A percentile compares a stretch with the other conserved stretches of the same genome.
These are phyloP conservation scores for Aristolochia contorta DNA, from an alignment of 164 flowering plant species.

Conservation along the genomic window DNA sequence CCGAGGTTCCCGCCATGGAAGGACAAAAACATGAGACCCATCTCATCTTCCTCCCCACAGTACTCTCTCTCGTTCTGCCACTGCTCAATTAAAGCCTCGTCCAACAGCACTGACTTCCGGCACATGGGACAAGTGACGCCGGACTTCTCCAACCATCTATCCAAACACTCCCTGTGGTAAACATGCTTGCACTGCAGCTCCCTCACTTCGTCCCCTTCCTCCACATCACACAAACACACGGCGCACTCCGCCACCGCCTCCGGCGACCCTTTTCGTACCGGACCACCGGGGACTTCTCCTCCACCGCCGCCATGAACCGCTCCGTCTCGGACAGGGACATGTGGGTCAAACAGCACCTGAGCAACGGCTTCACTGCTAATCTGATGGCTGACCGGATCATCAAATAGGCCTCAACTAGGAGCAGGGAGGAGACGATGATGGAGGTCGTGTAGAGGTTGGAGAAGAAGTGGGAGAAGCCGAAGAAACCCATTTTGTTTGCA, in stretches of 20 bases:
- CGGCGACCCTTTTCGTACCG: not conserved
- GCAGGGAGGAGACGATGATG: not conserved
- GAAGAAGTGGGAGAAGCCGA: not conserved
- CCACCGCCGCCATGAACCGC: not conserved
- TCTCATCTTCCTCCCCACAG: constrained; percentile 27
- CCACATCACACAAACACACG: constrained; percentile 4
- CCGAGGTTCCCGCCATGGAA: constrained; percentile 20
- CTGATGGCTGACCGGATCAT: not conserved
- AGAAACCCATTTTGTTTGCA: not conserved
- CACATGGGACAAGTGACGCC: constrained; percentile 5
- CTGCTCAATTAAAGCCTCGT: constrained; percentile 12
- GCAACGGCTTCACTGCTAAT: not conserved
- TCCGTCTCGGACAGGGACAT: not conserved
- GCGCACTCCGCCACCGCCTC: constrained; percentile 1
- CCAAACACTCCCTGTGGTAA: constrained; percentile 10
- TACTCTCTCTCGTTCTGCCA: constrained; percentile 12
- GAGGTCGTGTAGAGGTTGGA: not conserved
- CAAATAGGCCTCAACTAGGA: not conserved
- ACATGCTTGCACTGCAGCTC: constrained; percentile 3
- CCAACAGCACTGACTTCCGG: constrained; percentile 20
- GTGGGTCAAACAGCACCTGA: not conserved
- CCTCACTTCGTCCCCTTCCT: constrained; percentile 7
- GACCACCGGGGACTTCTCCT: not conserved
- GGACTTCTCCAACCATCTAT: constrained; percentile 2
- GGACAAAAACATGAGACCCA: constrained; percentile 19